A percentile compares a stretch with the other conserved stretches of the same genome.
phyloP scores from a whole-genome alignment of 345 rosid species.

The Salix arbutifolia region DNA sequence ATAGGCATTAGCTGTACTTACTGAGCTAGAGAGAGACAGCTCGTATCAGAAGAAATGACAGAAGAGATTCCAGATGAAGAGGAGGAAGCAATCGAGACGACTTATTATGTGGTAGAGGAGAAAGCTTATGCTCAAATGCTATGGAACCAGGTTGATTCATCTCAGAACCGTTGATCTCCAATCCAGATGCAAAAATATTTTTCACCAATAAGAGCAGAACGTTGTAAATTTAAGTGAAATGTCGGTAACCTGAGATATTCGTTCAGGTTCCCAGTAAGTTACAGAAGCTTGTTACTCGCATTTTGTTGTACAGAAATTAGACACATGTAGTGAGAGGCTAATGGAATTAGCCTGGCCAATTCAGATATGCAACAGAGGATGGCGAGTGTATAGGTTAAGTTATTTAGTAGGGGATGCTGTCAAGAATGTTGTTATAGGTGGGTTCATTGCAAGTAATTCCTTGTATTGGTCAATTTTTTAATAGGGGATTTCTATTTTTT shows the following conservation, averaged over 20 bases:
- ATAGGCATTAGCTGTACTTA: constrained; percentile 49
- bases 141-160: constrained; percentile 69
- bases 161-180: constrained; percentile 41
- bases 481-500: not conserved
- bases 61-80: constrained; percentile 56
- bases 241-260: not conserved
- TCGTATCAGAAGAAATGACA: constrained; percentile 38
- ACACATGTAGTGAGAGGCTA: not conserved
- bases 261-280: not conserved
- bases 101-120: constrained; percentile 41
- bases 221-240: not conserved
- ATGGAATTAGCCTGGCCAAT: not conserved
- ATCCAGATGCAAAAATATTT: not conserved
- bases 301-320: not conserved
- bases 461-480: not conserved
- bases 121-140: constrained; percentile 61
- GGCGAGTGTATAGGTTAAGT: not conserved
- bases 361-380: not conserved
- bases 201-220: not conserved
- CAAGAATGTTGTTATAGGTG: not conserved
- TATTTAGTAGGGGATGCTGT: not conserved
- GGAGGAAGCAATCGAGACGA: constrained; percentile 43
- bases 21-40: constrained; percentile 29
- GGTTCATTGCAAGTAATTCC: not conserved
- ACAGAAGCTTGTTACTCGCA: not conserved